These are phyloP conservation scores for Boeremia exigua DNA, from an alignment of 2,329 filamentous ascomycete genomes.

Conservation along the genomic window DNA sequence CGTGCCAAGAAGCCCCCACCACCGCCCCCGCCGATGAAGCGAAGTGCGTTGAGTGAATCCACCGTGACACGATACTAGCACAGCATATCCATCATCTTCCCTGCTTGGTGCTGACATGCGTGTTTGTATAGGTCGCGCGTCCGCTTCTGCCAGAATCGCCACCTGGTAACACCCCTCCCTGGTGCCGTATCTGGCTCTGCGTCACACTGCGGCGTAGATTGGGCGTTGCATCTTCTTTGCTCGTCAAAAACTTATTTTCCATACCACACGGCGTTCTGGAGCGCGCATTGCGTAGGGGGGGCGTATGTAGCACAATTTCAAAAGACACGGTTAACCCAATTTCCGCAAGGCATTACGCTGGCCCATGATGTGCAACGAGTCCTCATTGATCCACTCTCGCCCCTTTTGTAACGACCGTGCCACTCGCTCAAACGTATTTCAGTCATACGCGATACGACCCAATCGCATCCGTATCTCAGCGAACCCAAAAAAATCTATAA, in stretches of 20 bases:
- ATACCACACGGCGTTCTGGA: conserved; percentile 13
- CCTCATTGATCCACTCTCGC: not conserved
- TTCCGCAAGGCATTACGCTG: not conserved
- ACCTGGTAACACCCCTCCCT: conserved; percentile 16
- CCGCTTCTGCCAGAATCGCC: conserved; percentile 19
- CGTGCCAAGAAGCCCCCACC: conserved; percentile 70
- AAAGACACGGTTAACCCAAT: conserved; percentile 2
- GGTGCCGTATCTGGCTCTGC: not conserved
- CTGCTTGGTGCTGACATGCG: conserved; percentile 23
- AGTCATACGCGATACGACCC: conserved; percentile 4
- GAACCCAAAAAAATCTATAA: conserved; percentile 12
- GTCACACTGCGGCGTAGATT: conserved; percentile 33
- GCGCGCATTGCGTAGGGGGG: conserved; percentile 6
- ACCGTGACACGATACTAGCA: conserved; percentile 46
- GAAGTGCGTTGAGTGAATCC: conserved; percentile 56
- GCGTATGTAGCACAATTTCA: conserved; percentile 3
- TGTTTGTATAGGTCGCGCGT: conserved; percentile 24
- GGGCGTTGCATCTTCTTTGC: conserved; percentile 17
- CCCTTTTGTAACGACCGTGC: not conserved
- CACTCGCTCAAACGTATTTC: conserved; percentile 5
- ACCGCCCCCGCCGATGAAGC: conserved; percentile 69
- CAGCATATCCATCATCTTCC: conserved; percentile 7
- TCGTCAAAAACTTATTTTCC: not conserved
- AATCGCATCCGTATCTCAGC: conserved; percentile 1
- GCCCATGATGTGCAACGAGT: not conserved